Percentiles rank a stretch among this genome's conserved stretches.
These are phyloP conservation scores for Rhytidhysteron rufulum DNA, from an alignment of 2,329 filamentous ascomycete species.

Conservation along the genomic window DNA sequence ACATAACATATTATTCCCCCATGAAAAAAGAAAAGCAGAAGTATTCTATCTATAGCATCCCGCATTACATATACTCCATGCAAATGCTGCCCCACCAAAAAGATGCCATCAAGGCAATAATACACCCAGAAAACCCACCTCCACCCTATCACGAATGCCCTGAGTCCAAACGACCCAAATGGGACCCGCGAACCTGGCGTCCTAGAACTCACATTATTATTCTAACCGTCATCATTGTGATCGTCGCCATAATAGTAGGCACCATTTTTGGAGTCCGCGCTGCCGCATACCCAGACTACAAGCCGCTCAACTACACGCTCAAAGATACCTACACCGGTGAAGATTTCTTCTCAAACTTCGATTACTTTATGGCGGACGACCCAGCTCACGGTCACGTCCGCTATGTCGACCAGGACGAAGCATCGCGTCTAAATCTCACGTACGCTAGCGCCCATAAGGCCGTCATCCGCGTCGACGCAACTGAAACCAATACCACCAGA, in stretches of 20 bases:
- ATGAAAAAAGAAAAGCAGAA: too few relatives aligned
- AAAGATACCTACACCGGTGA: slow-evolving; percentile 15
- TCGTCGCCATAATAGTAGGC: slow-evolving; percentile 10
- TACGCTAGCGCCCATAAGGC: slow-evolving; percentile 7
- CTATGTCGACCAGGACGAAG: slow-evolving; percentile 12
- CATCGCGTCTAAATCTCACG: slow-evolving; percentile 14
- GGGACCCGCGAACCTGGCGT: slow-evolving; percentile 1
- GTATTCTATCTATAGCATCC: too few relatives aligned
- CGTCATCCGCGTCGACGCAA: slow-evolving; percentile 40
- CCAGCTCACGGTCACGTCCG: slow-evolving; percentile 20
- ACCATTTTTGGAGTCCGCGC: slow-evolving; percentile 13
- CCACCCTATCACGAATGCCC: too few relatives aligned
- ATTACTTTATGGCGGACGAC: slow-evolving; percentile 22
- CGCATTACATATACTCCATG: too few relatives aligned
- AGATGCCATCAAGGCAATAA: too few relatives aligned
- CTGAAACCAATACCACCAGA: slow-evolving; percentile 17
- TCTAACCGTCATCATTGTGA: slow-evolving; percentile 4
- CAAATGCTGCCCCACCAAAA: too few relatives aligned
- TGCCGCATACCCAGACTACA: slow-evolving; percentile 18
- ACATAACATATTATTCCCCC: too few relatives aligned
- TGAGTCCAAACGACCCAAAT: too few relatives aligned
- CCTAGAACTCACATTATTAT: slow-evolving; percentile 6
- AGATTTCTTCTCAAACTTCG: slow-evolving; percentile 23
- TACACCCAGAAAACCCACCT: too few relatives aligned
- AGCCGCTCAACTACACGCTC: slow-evolving; percentile 12